Evolutionary conservation across 345 rosid genomes (phyloP).

Genomic region (Brassica carinata): DNA sequence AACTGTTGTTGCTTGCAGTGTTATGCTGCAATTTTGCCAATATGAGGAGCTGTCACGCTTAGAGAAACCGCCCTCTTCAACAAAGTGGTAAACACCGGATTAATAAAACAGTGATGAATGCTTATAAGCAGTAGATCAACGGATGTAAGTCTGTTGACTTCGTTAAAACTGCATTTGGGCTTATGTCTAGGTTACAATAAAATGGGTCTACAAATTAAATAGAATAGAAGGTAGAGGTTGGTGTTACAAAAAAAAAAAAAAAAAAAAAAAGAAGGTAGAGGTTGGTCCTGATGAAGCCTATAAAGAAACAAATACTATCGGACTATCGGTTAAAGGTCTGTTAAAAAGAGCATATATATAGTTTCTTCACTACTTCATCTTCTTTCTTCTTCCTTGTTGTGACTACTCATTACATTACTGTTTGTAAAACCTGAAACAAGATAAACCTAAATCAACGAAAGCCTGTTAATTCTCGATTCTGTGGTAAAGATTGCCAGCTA

Average conservation of each 20-base stretch:
- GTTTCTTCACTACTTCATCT: background rate
- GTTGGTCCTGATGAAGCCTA: background rate
- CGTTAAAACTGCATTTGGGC: background rate
- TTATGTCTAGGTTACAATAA: background rate
- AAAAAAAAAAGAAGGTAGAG: no score
- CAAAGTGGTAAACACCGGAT: background rate
- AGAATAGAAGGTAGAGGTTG: background rate
- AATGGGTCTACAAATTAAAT: background rate
- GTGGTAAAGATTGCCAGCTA: background rate
- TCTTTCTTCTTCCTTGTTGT: background rate
- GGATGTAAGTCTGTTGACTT: no score
- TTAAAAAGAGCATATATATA: background rate
- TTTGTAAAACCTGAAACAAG: background rate
- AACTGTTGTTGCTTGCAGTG: background rate
- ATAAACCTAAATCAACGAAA: background rate
- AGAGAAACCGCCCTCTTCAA: background rate
- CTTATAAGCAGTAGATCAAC: background rate
- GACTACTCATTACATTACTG: background rate
- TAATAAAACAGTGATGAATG: background rate
- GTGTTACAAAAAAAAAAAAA: no score
- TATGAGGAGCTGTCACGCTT: background rate
- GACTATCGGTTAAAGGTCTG: background rate
- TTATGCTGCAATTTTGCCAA: background rate
- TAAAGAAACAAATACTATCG: background rate
- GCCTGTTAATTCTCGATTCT: background rate